A percentile compares a stretch with the other conserved stretches of the same genome.
These are phyloP conservation scores for Austropuccinia psidii DNA, from an alignment of 1,284 basidiomycete genomes.

Conservation along the genomic window DNA sequence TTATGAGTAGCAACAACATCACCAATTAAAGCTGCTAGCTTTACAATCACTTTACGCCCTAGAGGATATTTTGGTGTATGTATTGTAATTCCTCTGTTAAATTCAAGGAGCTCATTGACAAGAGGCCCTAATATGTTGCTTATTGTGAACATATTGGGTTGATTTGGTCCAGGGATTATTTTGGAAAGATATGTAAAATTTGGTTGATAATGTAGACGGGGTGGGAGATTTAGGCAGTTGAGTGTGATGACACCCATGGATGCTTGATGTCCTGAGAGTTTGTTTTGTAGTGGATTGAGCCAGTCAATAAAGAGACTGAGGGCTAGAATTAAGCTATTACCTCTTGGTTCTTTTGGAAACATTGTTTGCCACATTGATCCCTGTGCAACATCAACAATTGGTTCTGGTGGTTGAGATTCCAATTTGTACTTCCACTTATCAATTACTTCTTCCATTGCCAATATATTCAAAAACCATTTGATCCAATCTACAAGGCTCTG, in stretches of 20 bases:
- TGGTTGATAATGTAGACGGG: not conserved
- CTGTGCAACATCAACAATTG: no score
- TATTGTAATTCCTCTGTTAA: not conserved
- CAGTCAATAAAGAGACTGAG: constrained; percentile 17
- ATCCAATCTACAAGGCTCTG: no score
- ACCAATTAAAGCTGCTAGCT: not conserved
- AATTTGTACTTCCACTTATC: no score
- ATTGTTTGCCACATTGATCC: no score
- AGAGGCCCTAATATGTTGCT: not conserved
- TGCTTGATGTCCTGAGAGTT: not conserved
- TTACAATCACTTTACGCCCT: not conserved
- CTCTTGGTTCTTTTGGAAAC: no score
- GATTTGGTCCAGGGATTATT: constrained; percentile 7
- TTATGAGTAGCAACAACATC: constrained; percentile 14
- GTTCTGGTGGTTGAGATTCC: no score
- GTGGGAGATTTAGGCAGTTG: constrained; percentile 26
- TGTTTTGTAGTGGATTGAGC: constrained; percentile 25
- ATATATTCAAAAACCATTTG: no score
- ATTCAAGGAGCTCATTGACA: not conserved
- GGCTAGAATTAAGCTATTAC: no score
- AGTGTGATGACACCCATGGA: constrained; percentile 2
- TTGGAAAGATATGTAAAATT: not conserved
- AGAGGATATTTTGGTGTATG: not conserved
- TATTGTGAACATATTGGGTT: not conserved
- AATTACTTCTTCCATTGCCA: no score